phyloP scores from a whole-genome alignment of 2,329 filamentous ascomycete genomes.

The Apiospora marii region DNA sequence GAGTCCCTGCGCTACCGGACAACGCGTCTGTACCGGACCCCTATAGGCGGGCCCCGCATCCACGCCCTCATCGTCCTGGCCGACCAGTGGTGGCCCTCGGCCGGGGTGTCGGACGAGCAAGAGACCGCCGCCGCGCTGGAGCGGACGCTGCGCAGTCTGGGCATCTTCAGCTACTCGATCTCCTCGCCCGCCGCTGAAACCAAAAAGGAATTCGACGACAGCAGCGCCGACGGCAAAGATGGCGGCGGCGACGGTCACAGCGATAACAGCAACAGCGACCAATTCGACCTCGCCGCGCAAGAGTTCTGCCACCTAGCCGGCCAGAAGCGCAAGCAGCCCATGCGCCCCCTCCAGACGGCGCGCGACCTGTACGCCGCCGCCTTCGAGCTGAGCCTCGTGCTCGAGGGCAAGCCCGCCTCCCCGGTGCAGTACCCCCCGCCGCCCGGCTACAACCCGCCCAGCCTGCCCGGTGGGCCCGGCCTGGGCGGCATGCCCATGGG shows the following conservation, averaged over 20 bases:
- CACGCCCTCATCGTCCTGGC: neutral
- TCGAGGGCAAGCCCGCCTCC: neutral
- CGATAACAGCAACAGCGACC: neutral
- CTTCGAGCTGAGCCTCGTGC: neutral
- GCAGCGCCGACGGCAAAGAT: fast-evolving
- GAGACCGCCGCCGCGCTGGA: neutral
- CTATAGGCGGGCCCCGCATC: neutral
- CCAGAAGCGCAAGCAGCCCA: neutral
- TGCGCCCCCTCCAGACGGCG: neutral
- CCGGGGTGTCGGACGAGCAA: neutral
- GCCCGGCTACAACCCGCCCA: neutral
- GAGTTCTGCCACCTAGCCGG: neutral
- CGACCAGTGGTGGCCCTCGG: neutral
- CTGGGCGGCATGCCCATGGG: neutral
- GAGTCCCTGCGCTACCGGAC: neutral
- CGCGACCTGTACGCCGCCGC: constrained; percentile 5
- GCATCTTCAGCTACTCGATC: neutral
- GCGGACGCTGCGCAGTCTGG: neutral
- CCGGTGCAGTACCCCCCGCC: neutral
- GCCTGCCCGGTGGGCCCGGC: neutral
- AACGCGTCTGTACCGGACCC: neutral
- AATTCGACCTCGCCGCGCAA: neutral
- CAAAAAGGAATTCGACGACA: neutral
- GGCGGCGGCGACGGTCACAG: neutral
- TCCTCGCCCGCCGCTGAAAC: no score